A percentile compares a stretch with the other conserved stretches of the same genome.
Evolutionary conservation across 352 stramenopile genomes (phyloP).

Genomic region (Pythium rishiriense): DNA sequence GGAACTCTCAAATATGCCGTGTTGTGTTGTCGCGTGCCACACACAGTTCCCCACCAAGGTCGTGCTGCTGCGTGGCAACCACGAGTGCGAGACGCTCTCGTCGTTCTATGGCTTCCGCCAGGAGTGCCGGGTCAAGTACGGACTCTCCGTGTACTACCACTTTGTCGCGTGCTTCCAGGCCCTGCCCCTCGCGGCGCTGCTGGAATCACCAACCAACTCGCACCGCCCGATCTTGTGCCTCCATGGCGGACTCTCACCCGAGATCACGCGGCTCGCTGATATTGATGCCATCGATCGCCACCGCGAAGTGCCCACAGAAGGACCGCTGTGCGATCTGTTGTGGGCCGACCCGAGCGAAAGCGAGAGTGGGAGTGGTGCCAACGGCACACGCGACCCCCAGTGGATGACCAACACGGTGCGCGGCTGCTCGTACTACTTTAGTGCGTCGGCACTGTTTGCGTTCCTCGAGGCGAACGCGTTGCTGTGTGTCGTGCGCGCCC

Average conservation of each 20-base stretch:
- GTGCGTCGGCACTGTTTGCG: slow-evolving; percentile 61
- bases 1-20: no score
- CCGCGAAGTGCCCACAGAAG: slow-evolving; percentile 58
- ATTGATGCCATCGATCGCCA: slow-evolving; percentile 64
- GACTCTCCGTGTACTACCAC: slow-evolving; percentile 77
- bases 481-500: slow-evolving; percentile 72
- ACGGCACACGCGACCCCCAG: slow-evolving; percentile 3
- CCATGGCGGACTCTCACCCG: slow-evolving; percentile 68
- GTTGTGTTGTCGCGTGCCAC: no score
- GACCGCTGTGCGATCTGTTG: slow-evolving; percentile 70
- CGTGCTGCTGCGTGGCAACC: slow-evolving; percentile 72
- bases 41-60: slow-evolving; percentile 67
- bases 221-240: slow-evolving; percentile 64
- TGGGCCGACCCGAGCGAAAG: slow-evolving; percentile 59
- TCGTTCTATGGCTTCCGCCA: slow-evolving; percentile 84
- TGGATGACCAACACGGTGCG: slow-evolving; percentile 52
- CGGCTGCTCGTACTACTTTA: slow-evolving; percentile 90
- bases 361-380: slow-evolving; percentile 20
- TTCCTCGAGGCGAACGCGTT: slow-evolving; percentile 75
- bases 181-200: slow-evolving; percentile 60
- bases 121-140: slow-evolving; percentile 82
- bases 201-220: slow-evolving; percentile 34
- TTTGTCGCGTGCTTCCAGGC: slow-evolving; percentile 81
- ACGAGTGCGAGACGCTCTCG: slow-evolving; percentile 86
- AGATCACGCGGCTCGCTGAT: slow-evolving; percentile 46